Evolutionary conservation across 345 rosid genomes (phyloP).

Genomic region (Raphanus raphanistrum): DNA sequence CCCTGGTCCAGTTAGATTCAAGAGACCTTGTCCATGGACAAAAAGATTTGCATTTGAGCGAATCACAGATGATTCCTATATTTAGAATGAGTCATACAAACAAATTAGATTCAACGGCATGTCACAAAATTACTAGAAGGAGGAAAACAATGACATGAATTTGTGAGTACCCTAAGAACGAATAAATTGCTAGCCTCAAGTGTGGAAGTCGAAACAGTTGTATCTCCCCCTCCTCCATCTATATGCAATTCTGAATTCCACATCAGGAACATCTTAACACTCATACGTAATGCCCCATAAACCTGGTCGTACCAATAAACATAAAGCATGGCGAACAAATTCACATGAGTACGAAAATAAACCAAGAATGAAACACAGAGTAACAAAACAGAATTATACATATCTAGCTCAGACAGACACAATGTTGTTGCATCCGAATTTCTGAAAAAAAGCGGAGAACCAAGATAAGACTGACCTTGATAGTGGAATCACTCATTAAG

Average conservation of each 20-base stretch:
- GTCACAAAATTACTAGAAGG: constrained; percentile 19
- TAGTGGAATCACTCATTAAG: constrained; percentile 90
- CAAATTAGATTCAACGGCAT: constrained; percentile 8
- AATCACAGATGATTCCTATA: constrained; percentile 88
- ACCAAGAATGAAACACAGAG: constrained; percentile 18
- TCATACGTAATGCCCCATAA: constrained; percentile 97
- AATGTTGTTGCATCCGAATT: constrained; percentile 40
- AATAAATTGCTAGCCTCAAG: constrained; percentile 96
- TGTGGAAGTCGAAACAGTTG: constrained; percentile 71
- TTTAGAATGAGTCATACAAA: constrained; percentile 10
- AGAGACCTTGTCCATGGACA: constrained; percentile 94
- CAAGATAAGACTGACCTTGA: constrained; percentile 55
- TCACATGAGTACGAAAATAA: constrained; percentile 8
- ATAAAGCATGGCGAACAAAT: constrained; percentile 12
- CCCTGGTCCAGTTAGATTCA: constrained; percentile 94
- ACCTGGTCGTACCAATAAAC: constrained; percentile 51
- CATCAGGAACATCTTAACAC: constrained; percentile 97
- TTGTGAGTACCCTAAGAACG: constrained; percentile 75
- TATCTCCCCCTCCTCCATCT: constrained; percentile 84
- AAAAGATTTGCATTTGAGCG: constrained; percentile 93
- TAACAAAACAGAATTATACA: constrained; percentile 4
- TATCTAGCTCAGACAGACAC: constrained; percentile 8
- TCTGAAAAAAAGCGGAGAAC: constrained; percentile 7
- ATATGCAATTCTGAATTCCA: constrained; percentile 95
- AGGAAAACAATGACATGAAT: constrained; percentile 27